A percentile compares a stretch with the other conserved stretches of the same genome.
These are phyloP conservation scores for Lipomyces oligophaga DNA, from an alignment of 805 yeast genomes.

Conservation along the genomic window DNA sequence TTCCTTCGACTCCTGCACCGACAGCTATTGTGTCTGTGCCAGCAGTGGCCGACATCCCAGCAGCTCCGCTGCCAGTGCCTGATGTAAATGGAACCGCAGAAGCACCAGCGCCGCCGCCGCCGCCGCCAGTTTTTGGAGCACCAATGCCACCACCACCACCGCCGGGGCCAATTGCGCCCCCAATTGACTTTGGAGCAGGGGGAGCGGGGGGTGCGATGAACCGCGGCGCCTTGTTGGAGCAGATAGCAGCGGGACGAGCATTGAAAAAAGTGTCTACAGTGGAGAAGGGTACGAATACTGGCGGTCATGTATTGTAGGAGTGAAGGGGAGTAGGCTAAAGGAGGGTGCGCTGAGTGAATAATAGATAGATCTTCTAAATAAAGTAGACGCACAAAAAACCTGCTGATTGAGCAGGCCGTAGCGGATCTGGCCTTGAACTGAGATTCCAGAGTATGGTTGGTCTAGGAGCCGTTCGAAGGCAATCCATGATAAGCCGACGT, in stretches of 20 bases:
- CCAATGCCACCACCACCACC: slow-evolving; percentile 44
- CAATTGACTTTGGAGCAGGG: slow-evolving; percentile 40
- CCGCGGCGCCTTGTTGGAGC: slow-evolving; percentile 52
- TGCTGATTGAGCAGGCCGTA: no score
- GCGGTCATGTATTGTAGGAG: slow-evolving; percentile 27
- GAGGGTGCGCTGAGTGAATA: not conserved
- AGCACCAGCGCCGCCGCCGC: slow-evolving; percentile 31
- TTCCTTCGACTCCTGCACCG: slow-evolving; percentile 38
- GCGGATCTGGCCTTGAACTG: no score
- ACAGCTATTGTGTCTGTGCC: no score
- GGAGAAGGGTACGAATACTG: slow-evolving; percentile 32
- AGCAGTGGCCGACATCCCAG: slow-evolving; percentile 36
- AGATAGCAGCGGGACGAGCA: slow-evolving; percentile 51
- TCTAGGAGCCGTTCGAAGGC: no score
- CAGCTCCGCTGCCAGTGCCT: no score
- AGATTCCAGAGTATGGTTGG: no score
- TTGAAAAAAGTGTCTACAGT: slow-evolving; percentile 46
- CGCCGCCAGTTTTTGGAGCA: slow-evolving; percentile 41
- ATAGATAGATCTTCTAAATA: not conserved
- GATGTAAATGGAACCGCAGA: not conserved
- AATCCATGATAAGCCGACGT: no score
- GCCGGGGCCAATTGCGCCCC: slow-evolving; percentile 38
- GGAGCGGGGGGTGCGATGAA: slow-evolving; percentile 38
- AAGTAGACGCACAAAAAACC: no score
- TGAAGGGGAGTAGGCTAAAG: not conserved